These are phyloP conservation scores for Starmerella asiatica DNA, from an alignment of 805 yeast species.

Conservation along the genomic window DNA sequence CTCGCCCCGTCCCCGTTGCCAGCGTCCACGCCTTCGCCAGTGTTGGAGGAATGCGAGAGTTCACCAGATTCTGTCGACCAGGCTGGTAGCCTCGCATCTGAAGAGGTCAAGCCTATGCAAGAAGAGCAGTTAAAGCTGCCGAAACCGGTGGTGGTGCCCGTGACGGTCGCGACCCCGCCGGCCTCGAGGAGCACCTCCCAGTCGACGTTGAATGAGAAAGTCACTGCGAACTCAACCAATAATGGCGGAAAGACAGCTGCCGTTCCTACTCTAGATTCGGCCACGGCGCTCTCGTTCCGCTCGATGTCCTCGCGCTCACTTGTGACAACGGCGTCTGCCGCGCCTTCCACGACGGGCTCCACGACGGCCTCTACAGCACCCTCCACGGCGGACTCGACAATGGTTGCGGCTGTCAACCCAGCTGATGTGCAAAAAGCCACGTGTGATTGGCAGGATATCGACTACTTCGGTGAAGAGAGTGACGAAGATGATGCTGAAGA, in stretches of 20 bases:
- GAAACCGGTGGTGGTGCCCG: too few relatives aligned
- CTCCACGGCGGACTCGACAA: too few relatives aligned
- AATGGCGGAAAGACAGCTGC: constrained; percentile 12
- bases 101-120: too few relatives aligned
- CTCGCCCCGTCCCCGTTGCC: too few relatives aligned
- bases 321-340: not conserved
- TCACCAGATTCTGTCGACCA: not conserved
- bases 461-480: not conserved
- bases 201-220: not conserved
- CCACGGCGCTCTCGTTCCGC: constrained; percentile 16
- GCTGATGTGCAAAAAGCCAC: not conserved
- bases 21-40: not conserved
- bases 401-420: too few relatives aligned
- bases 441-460: not conserved
- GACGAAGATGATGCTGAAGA: not conserved
- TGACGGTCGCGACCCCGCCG: not conserved
- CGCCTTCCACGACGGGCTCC: too few relatives aligned
- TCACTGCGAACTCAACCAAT: constrained; percentile 3
- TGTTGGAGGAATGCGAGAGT: not conserved
- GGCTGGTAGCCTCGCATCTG: too few relatives aligned
- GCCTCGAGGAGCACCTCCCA: not conserved
- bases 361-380: too few relatives aligned
- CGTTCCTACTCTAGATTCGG: constrained; percentile 12
- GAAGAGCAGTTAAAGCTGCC: too few relatives aligned
- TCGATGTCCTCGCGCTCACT: constrained; percentile 14